Conservation (phyloP, 805 yeast species). For the Middelhovenomyces tepae region DNA sequence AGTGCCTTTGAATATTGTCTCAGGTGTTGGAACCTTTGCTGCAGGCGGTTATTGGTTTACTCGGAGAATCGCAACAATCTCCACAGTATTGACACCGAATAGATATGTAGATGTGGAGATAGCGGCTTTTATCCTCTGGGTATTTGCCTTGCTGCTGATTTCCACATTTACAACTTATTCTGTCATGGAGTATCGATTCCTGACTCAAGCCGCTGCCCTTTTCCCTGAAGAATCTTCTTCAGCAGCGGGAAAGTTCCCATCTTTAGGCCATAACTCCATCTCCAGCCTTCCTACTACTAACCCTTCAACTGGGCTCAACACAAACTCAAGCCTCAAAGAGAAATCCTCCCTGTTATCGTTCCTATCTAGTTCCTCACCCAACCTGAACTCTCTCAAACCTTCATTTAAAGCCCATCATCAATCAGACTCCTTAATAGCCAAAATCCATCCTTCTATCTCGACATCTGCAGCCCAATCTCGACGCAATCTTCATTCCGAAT, state of each 20-base stretch:
- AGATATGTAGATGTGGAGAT: conserved; percentile 5
- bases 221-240: background rate
- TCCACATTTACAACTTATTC: conserved; percentile 6
- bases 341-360: conserved; percentile 10
- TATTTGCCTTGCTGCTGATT: conserved; percentile 5
- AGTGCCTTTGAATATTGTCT: conserved; percentile 1
- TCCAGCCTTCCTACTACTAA: conserved; percentile 1
- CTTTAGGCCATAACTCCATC: conserved; percentile 2
- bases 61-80: conserved; percentile 2
- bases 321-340: conserved; percentile 10
- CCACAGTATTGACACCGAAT: background rate
- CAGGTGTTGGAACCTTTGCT: conserved; percentile 6
- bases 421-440: conserved; percentile 10
- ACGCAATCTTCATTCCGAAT: background rate
- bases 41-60: conserved; percentile 10
- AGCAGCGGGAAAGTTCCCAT: background rate
- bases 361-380: conserved; percentile 4
- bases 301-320: conserved; percentile 1
- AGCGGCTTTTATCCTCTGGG: conserved; percentile 7
- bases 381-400: conserved; percentile 3
- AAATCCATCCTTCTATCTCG: conserved; percentile 1
- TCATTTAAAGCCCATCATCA: conserved; percentile 12
- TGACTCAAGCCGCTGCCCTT: background rate
- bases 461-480: conserved; percentile 1
- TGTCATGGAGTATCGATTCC: conserved; percentile 5